Evolutionary conservation across 352 stramenopile species (phyloP), one percentile per base, ranked within the genome.

Genomic region (Pythium insidiosum): DNA sequence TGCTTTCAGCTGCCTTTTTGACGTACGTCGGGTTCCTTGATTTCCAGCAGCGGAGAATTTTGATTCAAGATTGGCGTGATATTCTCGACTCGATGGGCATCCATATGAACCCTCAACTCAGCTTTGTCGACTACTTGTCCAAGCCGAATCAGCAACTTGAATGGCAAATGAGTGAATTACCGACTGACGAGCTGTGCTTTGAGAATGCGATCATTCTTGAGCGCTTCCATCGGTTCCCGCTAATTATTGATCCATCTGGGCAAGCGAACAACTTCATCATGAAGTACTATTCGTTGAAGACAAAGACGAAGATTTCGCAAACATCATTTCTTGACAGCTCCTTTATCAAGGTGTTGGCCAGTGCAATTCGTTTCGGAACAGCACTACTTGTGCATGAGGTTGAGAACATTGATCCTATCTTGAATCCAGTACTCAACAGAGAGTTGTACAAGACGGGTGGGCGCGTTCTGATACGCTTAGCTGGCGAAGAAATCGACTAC

Each of bases 291-390:
- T 82, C 84, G 34, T 64, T 94, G 16, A 88, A 96, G 56, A 87
- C 71, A 0, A 88, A 74, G 41, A 75, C 76, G 16, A 97, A 96
- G 55, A 98, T 99, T 45, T 78, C 96, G 39, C 98, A 98, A 50
- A 99, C 97, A 4, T 99, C 95, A 23, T 99, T 99, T 68, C 66
- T 99, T 42, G 97, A 99, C 60, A 96, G 94, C 33, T 96, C 89
- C 6, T 99, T 99, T 73, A 98, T 99, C 78, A 99, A 99, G 64
- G 97, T 97, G n/a, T 69, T 99, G 18, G 95, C 95, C n/a, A 98
- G 94, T 56, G 96, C 97, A 21, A 97, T 99, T 68, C 95, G 97
- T 30, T 99, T 99, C 61, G 97, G 97, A 29, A 99, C 94, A 21
- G 92, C 97, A 26, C 69, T 99, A 25, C 63, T 99, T 11, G 96